Conservation (phyloP, 2,329 filamentous ascomycete species). For the Xylaria digitata region DNA sequence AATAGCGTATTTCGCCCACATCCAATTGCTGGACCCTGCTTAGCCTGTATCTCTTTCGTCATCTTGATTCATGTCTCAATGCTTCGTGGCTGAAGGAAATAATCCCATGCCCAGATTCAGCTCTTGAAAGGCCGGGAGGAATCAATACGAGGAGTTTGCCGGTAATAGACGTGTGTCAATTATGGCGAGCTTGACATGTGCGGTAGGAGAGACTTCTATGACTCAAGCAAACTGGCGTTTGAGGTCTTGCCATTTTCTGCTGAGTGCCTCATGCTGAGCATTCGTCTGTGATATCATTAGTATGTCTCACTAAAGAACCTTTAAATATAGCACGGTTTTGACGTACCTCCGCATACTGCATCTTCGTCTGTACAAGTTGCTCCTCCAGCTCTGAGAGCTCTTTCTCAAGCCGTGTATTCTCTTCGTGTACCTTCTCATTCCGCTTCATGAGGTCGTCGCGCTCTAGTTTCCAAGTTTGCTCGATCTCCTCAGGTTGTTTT, state of each 20-base stretch:
- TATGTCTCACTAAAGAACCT: not conserved
- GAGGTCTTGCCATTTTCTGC: slow-evolving; percentile 81
- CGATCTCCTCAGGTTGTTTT: slow-evolving; percentile 88
- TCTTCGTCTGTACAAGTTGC: slow-evolving; percentile 90
- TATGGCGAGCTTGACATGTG: not conserved
- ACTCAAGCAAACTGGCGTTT: slow-evolving; percentile 65
- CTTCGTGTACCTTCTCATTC: slow-evolving; percentile 92
- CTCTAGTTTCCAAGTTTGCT: slow-evolving; percentile 82
- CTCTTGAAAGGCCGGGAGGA: slow-evolving; percentile 8
- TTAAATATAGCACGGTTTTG: not conserved
- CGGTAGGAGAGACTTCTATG: not conserved
- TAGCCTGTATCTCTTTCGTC: slow-evolving; percentile 16
- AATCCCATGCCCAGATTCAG: slow-evolving; percentile 8
- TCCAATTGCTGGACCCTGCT: slow-evolving; percentile 32
- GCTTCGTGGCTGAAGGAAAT: slow-evolving; percentile 1
- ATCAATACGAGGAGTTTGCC: not conserved
- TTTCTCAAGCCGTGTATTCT: slow-evolving; percentile 89
- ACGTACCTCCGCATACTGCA: slow-evolving; percentile 93
- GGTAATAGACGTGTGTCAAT: slow-evolving; percentile 3
- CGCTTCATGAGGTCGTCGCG: slow-evolving; percentile 92
- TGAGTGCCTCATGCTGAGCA: slow-evolving; percentile 75
- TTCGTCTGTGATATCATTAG: slow-evolving; percentile 67
- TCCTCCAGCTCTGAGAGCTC: slow-evolving; percentile 93
- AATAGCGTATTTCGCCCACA: slow-evolving; percentile 22
- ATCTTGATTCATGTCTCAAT: slow-evolving; percentile 17